Evolutionary conservation across 2,329 filamentous ascomycete species (phyloP).

Genomic region (Colletotrichum viniferum): DNA sequence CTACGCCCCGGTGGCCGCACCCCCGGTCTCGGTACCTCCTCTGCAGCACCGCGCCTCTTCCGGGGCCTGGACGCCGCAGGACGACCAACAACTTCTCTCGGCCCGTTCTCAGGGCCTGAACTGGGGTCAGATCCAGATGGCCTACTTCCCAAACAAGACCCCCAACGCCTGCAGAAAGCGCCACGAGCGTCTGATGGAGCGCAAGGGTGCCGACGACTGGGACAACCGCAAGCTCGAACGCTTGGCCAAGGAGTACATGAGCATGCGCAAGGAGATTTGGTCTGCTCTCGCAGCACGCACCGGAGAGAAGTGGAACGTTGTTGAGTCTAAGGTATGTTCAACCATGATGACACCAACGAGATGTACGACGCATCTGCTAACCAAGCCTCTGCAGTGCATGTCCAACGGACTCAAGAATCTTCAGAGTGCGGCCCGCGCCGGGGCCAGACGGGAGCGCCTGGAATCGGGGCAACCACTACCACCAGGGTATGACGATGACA

Average conservation of each 20-base stretch:
- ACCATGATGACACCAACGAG: neutral
- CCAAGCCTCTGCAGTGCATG: slow-evolving; percentile 66
- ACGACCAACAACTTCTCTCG: slow-evolving; percentile 75
- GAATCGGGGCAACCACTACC: slow-evolving; percentile 48
- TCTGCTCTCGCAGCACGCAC: slow-evolving; percentile 70
- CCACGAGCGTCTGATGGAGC: slow-evolving; percentile 83
- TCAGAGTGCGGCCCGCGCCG: slow-evolving; percentile 70
- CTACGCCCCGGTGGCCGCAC: slow-evolving; percentile 38
- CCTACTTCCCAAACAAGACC: slow-evolving; percentile 78
- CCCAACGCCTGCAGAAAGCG: slow-evolving; percentile 88
- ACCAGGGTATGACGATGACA: slow-evolving; percentile 69
- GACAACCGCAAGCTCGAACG: slow-evolving; percentile 76
- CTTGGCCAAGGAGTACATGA: slow-evolving; percentile 80
- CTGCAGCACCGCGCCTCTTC: slow-evolving; percentile 60
- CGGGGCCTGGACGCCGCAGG: slow-evolving; percentile 73
- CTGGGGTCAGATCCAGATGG: slow-evolving; percentile 80
- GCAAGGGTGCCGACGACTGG: slow-evolving; percentile 77
- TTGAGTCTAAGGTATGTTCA: slow-evolving; percentile 62
- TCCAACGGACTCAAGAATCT: slow-evolving; percentile 83
- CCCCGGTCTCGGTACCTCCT: slow-evolving; percentile 36
- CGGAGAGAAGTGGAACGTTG: slow-evolving; percentile 83
- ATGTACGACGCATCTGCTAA: slow-evolving; percentile 12
- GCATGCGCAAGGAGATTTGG: slow-evolving; percentile 83
- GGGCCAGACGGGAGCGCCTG: slow-evolving; percentile 67
- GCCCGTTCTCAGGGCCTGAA: slow-evolving; percentile 79